Percentiles rank a stretch among this genome's conserved stretches.
These are phyloP conservation scores for Acorus gramineus DNA, from an alignment of 106 monocot species.

Conservation along the genomic window DNA sequence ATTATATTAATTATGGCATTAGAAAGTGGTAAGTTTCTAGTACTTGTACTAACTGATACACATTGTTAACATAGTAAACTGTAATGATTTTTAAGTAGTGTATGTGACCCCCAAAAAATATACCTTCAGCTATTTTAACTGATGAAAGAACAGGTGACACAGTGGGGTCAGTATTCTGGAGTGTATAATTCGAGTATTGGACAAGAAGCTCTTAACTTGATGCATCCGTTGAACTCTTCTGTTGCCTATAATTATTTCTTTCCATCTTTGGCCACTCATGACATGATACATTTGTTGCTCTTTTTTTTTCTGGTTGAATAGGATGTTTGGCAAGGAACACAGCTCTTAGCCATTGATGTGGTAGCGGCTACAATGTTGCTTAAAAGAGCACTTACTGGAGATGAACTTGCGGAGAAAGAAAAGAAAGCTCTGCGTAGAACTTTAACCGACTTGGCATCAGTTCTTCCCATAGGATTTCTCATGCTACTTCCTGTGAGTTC, in stretches of 20 bases:
- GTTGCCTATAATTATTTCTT: background rate
- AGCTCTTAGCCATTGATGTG: constrained; percentile 85
- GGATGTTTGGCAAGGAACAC: constrained; percentile 97
- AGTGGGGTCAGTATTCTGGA: too few species aligned
- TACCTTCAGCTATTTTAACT: too few species aligned
- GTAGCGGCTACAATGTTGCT: constrained; percentile 70
- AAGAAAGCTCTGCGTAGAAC: constrained; percentile 89
- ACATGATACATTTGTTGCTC: background rate
- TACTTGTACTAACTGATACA: too few species aligned
- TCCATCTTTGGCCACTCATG: background rate
- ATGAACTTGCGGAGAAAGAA: constrained; percentile 92
- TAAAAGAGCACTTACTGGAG: constrained; percentile 68
- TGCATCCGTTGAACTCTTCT: background rate
- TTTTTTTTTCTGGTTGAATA: constrained; percentile 12
- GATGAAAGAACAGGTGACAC: too few species aligned
- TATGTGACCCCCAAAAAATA: too few species aligned
- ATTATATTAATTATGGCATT: too few species aligned
- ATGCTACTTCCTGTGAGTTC: constrained; percentile 96
- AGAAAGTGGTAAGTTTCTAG: too few species aligned
- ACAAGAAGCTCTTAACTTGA: background rate
- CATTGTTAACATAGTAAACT: too few species aligned
- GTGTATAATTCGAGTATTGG: too few species aligned
- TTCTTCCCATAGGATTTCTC: constrained; percentile 91
- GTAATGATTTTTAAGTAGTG: too few species aligned
- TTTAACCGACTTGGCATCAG: constrained; percentile 85